phyloP scores from a whole-genome alignment of 129 eudicot species.

The Tagetes erecta region DNA sequence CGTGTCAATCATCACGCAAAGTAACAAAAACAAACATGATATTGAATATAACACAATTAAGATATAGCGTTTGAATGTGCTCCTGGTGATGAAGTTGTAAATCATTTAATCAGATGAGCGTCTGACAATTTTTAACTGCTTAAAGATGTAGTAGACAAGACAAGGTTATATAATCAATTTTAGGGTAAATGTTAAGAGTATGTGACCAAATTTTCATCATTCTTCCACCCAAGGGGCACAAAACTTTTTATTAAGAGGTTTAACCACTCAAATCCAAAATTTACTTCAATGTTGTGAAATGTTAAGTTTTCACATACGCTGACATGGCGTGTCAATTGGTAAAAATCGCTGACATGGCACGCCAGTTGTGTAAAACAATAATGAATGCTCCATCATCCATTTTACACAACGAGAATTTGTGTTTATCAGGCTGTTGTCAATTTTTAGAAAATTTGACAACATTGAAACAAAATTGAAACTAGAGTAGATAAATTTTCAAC shows the following conservation, averaged over 20 bases:
- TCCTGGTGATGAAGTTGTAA: neutral
- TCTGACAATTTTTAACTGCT: neutral
- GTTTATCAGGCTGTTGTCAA: neutral
- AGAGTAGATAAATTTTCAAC: neutral
- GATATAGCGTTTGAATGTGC: constrained; percentile 8
- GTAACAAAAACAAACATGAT: constrained; percentile 13
- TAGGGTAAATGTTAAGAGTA: neutral
- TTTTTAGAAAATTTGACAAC: neutral
- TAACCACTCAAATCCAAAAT: neutral
- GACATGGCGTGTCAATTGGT: neutral
- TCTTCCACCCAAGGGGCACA: neutral
- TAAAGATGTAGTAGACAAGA: neutral
- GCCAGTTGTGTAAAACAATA: neutral
- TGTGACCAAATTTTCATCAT: neutral
- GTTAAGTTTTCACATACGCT: neutral
- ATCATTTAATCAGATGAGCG: neutral
- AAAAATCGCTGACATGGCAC: neutral
- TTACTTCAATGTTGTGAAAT: neutral
- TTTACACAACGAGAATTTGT: too few relatives aligned
- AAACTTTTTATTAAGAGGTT: neutral
- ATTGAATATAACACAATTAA: neutral
- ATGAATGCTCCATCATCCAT: too few relatives aligned
- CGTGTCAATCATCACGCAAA: constrained; percentile 7
- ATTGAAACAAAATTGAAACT: neutral
- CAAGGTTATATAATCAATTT: neutral